phyloP scores from a whole-genome alignment of 179 eudicot genomes.

The Gypsophila paniculata region DNA sequence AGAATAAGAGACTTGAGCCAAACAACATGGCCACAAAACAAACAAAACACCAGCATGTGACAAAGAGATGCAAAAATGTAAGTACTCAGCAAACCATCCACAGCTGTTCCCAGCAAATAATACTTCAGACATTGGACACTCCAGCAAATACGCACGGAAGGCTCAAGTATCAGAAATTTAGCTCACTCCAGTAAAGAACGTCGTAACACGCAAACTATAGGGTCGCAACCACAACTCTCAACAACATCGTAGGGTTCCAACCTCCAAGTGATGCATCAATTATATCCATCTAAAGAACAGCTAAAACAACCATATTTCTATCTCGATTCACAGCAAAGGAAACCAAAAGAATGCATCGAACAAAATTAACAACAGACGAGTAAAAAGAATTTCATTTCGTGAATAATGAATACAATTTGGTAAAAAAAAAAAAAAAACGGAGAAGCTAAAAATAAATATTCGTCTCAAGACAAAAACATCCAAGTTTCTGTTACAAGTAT shows the following conservation, averaged over 20 bases:
- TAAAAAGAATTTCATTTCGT: slow-evolving; percentile 19
- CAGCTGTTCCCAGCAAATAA: not conserved
- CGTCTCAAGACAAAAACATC: slow-evolving; percentile 17
- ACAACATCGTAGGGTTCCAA: not conserved
- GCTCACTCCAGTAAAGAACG: not conserved
- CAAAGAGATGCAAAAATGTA: not conserved
- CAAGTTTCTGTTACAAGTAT: slow-evolving; percentile 12
- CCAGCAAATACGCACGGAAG: not conserved
- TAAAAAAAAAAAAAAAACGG: slow-evolving; percentile 16
- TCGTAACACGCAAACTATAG: not conserved
- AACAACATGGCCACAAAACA: not conserved
- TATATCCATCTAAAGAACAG: not conserved
- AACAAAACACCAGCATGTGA: not conserved
- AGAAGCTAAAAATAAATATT: slow-evolving; percentile 18
- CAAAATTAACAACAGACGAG: not conserved
- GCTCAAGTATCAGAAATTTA: not conserved
- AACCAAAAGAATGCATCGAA: not conserved
- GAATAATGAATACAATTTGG: slow-evolving; percentile 29
- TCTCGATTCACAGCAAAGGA: not conserved
- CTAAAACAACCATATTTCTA: not conserved
- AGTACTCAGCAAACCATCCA: not conserved
- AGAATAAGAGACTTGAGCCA: not conserved
- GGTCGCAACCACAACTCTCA: not conserved
- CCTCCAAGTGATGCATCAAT: not conserved
- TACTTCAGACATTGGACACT: not conserved